phyloP scores from a whole-genome alignment of 345 rosid species.

The Corymbia maculata region DNA sequence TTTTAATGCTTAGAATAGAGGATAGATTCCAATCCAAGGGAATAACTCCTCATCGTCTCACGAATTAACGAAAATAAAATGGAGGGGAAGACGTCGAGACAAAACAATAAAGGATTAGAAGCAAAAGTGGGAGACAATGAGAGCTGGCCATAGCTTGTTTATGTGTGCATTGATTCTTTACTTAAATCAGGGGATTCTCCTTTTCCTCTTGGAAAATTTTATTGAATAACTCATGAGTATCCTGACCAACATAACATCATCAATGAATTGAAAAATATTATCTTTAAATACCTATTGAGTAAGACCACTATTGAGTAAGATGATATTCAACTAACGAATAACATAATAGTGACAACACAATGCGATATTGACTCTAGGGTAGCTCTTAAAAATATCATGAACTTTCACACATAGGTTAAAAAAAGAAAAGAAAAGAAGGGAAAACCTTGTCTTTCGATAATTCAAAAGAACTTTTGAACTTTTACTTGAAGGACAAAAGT shows the following conservation, averaged over 20 bases:
- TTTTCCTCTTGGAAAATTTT: not conserved
- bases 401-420: not conserved
- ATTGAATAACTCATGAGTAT: too few relatives aligned
- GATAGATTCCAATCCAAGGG: not conserved
- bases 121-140: not conserved
- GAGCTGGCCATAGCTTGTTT: not conserved
- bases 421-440: not conserved
- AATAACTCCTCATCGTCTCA: not conserved
- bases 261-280: too few relatives aligned
- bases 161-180: too few relatives aligned
- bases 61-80: not conserved
- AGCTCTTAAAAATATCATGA: not conserved
- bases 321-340: not conserved
- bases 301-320: too few relatives aligned
- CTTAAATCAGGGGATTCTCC: not conserved
- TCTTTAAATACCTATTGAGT: not conserved
- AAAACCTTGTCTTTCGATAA: not conserved
- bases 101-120: too few relatives aligned
- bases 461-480: not conserved
- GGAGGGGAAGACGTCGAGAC: not conserved
- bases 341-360: not conserved
- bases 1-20: not conserved
- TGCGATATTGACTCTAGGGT: not conserved
- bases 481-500: not conserved
- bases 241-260: not conserved